These are phyloP conservation scores for Croton setiger DNA, from an alignment of 441 rosid species.

Conservation along the genomic window DNA sequence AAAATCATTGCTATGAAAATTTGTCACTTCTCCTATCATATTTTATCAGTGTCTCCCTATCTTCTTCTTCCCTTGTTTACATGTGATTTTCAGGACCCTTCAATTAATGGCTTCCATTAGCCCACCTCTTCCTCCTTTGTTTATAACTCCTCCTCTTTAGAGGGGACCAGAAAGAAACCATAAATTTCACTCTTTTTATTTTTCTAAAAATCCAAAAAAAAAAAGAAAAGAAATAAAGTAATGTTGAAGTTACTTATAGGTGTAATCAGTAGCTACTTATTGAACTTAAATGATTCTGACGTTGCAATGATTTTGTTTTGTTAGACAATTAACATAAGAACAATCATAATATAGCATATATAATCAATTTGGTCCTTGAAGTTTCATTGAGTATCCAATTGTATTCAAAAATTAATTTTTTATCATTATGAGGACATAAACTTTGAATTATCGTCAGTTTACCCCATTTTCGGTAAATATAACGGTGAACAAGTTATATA, in stretches of 20 bases:
- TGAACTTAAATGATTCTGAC: not conserved
- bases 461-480: no score
- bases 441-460: no score
- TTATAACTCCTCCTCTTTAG: slow-evolving; percentile 1
- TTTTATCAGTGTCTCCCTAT: slow-evolving; percentile 53
- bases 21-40: slow-evolving; percentile 46
- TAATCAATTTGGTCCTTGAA: no score
- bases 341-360: no score
- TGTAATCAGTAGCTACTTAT: slow-evolving; percentile 3
- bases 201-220: no score
- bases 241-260: not conserved
- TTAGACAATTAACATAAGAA: no score
- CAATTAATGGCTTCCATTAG: slow-evolving; percentile 24
- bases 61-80: slow-evolving; percentile 26
- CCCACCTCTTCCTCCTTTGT: slow-evolving; percentile 19
- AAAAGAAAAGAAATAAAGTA: not conserved
- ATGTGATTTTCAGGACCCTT: slow-evolving; percentile 27
- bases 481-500: no score
- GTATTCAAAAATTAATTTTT: no score
- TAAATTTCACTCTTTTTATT: no score
- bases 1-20: slow-evolving; percentile 23
- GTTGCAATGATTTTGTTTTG: slow-evolving; percentile 18
- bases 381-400: no score
- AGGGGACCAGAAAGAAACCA: slow-evolving; percentile 33
- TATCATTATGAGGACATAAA: no score